A percentile compares a stretch with the other conserved stretches of the same genome.
Evolutionary conservation across 495 filamentous ascomycete species (phyloP).

Genomic region (Penicillium robsamsonii): DNA sequence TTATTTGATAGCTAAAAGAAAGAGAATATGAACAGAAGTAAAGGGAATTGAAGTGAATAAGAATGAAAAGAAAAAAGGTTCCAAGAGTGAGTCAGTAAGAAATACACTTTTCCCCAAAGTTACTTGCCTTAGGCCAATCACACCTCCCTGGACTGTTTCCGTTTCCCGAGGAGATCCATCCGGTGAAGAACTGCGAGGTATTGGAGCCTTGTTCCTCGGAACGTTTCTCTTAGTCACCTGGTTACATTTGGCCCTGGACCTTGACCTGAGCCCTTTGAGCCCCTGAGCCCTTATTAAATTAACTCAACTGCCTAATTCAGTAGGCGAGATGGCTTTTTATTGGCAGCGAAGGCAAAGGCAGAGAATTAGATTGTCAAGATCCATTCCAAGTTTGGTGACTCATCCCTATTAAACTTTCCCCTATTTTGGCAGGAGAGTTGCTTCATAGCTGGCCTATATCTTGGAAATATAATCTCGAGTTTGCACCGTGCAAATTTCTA

Average conservation of each 20-base stretch:
- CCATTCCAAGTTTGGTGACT: neutral
- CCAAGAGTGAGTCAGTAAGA: conserved; percentile 23
- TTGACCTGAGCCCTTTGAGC: too few relatives aligned
- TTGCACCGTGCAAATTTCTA: neutral
- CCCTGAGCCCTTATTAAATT: too few relatives aligned
- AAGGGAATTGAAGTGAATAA: conserved; percentile 1
- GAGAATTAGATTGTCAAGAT: neutral
- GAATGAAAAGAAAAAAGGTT: conserved; percentile 4
- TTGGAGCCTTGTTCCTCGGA: too few relatives aligned
- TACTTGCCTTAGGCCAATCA: conserved; percentile 19
- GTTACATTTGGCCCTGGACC: neutral
- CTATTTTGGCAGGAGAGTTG: neutral
- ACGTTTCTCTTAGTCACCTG: neutral
- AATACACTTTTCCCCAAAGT: conserved; percentile 16
- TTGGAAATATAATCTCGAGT: neutral
- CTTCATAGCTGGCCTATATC: neutral
- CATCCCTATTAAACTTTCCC: neutral
- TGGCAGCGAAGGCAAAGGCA: too few relatives aligned
- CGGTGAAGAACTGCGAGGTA: conserved; percentile 1
- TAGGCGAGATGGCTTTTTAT: neutral
- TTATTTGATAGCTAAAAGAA: conserved; percentile 5
- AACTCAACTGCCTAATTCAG: neutral
- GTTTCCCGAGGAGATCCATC: conserved; percentile 12
- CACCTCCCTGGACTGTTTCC: neutral
- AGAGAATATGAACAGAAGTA: conserved; percentile 10